Evolutionary conservation across 2,329 filamentous ascomycete species (phyloP), one percentile per base, ranked within the genome.

Genomic region (Colletotrichum agaves): DNA sequence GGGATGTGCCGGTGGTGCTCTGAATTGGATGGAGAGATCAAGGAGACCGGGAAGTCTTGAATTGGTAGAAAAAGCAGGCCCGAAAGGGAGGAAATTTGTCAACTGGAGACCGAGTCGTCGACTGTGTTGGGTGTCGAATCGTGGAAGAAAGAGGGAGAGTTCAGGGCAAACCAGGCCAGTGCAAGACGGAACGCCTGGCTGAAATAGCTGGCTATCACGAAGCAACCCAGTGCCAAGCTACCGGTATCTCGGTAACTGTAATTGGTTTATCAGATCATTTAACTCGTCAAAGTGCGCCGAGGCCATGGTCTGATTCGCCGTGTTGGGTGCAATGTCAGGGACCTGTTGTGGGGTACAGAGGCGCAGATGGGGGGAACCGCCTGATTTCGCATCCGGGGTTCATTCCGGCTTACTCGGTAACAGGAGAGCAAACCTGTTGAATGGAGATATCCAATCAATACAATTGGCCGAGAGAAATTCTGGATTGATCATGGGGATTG

Each of bases 361-460:
- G n/a, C 31, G 33, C 44, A 41, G 19, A 33, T 61, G 46, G 58
- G 46, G 58, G 3, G 33, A n/a, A 52, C n/a, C 46, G 33, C 44
- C 57, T 60, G 33, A 60, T 60, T 49, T 60, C 15, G 44, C 33
- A 41, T 33, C 58, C 46, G 44, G 58, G 58, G 44, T 60, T 49
- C 5, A 27, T 21, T 57, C 53, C 53, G 39, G 53, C 37, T 57
- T 37, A 19, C 43, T 19, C 23, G 35, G 13, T 12, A 46, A 61
- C 58, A 52, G 58, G 46, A 52, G 58, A 61, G 41, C n/a, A 3
- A 23, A n/a, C 31, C 15, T 8, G 3, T 33, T 10, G 21, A 17
- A 43, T 21, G 44, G 23, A 35, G 13, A 61, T 52, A 39, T 31
- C 12, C 33, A n/a, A 12, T 11, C 4, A 10, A 0, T 23, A 19